Evolutionary conservation across 164 flowering plant genomes (phyloP), one percentile per base, ranked within the genome.

Genomic region (Tetracentron sinense): DNA sequence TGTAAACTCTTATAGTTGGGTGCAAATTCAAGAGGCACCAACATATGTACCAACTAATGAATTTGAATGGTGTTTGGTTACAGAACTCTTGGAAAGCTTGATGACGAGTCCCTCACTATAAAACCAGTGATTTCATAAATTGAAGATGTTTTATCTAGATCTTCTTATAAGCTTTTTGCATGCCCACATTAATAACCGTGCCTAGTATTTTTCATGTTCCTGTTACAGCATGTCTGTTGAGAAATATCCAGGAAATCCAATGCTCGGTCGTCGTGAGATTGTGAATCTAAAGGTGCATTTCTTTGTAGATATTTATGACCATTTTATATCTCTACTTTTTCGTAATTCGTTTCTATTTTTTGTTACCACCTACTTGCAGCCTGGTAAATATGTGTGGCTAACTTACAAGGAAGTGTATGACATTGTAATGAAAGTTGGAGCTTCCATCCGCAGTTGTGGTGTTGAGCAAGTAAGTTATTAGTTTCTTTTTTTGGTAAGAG

Each of bases 331-430:
- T 28, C 21, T 12, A 31, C 6, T 20, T 14, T 23, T 19, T n/a
- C 25, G 10, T 44, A 22, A 3, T 56, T 23, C 15, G 16, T 33
- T 33, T 33, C 22, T 47, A 7, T 26, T 16, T 63, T 46, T 49
- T 22, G n/a, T 25, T 27, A 33, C 17, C 26, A 35, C 63, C 2
- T 50, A 25, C 33, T 50, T 77, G 63, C 85, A 95, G 99, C 74
- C 89, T 48, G 96, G 97, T 55, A 61, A 79, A 65, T 95, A 92
- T 74, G 84, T 71, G 47, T 95, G 99, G 99, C 73, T 72, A 62
- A 95, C 89, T 14, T 95, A 95, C 72, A 79, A 83, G 72, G 83
- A 95, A 75, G 97, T 92, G 0, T 85, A 89, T 72, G 92, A 84
- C 70, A 19, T 66, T 27, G 96, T 86, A 6, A 62, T 85, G 31